A percentile compares a stretch with the other conserved stretches of the same genome.
phyloP scores from a whole-genome alignment of 805 yeast species.

The Starmerella stigmatis region DNA sequence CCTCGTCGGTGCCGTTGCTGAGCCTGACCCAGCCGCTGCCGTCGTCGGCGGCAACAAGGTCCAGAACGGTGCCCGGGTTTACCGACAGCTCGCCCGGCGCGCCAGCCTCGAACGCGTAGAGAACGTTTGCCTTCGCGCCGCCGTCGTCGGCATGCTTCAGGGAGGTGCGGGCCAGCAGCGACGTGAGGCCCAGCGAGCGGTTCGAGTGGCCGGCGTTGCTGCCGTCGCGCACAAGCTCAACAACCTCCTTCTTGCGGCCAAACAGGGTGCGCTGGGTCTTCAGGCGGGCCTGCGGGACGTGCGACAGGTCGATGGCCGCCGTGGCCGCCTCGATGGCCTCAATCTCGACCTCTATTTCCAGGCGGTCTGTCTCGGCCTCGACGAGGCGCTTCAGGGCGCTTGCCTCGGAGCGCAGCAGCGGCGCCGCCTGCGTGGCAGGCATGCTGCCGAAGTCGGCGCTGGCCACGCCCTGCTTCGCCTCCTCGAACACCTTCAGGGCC shows the following conservation, averaged over 20 bases:
- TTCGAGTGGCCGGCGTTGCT: conserved; percentile 8
- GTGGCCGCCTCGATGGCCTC: conserved; percentile 83
- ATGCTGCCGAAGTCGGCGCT: conserved; percentile 30
- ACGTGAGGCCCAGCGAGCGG: conserved; percentile 22
- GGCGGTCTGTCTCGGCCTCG: conserved; percentile 60
- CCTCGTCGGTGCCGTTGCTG: conserved; percentile 47
- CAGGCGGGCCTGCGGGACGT: conserved; percentile 28
- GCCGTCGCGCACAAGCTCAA: conserved; percentile 22
- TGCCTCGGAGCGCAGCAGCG: conserved; percentile 43
- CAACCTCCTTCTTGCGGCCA: conserved; percentile 29
- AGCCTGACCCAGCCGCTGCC: conserved; percentile 85
- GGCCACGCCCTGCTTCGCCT: conserved; percentile 18
- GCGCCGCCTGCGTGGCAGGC: conserved; percentile 17
- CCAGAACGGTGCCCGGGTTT: conserved; percentile 48
- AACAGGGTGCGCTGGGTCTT: conserved; percentile 56
- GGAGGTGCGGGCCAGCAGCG: conserved; percentile 24
- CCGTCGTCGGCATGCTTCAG: conserved; percentile 17
- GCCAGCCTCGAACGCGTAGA: conserved; percentile 54
- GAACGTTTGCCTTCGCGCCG: conserved; percentile 18
- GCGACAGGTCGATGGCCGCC: conserved; percentile 43
- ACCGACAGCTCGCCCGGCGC: conserved; percentile 70
- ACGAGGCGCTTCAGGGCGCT: conserved; percentile 51
- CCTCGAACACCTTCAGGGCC: conserved; percentile 35
- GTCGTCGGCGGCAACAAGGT: conserved; percentile 57
- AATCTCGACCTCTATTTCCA: conserved; percentile 72